phyloP scores from a whole-genome alignment of 2,329 filamentous ascomycete genomes.

The Cladosporium sp. region DNA sequence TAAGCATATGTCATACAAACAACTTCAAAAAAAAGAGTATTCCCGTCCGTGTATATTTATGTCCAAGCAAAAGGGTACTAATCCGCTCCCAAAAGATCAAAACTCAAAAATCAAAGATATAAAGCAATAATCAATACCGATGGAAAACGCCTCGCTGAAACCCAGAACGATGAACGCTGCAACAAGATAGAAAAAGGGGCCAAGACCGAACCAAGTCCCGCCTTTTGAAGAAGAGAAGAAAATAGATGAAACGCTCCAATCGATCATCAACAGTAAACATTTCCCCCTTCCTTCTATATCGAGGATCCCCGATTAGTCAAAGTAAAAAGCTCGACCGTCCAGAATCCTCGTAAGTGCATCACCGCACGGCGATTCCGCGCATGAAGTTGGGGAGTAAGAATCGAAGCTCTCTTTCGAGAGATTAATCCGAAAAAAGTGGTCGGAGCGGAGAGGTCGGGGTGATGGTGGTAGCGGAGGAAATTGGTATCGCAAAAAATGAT shows the following conservation, averaged over 20 bases:
- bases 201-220: not conserved
- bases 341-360: not conserved
- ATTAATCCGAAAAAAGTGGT: not conserved
- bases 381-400: not conserved
- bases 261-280: not conserved
- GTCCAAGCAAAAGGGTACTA: not conserved
- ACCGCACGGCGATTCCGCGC: too few relatives aligned
- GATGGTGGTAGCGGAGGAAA: not conserved
- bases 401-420: not conserved
- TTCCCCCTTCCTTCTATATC: not conserved
- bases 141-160: conserved; percentile 4
- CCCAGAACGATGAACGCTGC: not conserved
- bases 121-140: not conserved
- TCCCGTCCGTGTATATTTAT: not conserved
- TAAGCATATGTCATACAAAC: not conserved
- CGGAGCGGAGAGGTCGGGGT: not conserved
- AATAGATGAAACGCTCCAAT: conserved; percentile 6
- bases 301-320: not conserved
- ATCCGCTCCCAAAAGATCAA: not conserved
- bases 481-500: not conserved
- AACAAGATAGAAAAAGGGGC: not conserved
- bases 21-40: not conserved
- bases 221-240: not conserved
- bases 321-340: too few relatives aligned
- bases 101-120: not conserved